Percentiles rank a stretch among this genome's conserved stretches.
These are phyloP conservation scores for Pochonia chlamydosporia DNA, from an alignment of 2,329 filamentous ascomycete genomes.

Conservation along the genomic window DNA sequence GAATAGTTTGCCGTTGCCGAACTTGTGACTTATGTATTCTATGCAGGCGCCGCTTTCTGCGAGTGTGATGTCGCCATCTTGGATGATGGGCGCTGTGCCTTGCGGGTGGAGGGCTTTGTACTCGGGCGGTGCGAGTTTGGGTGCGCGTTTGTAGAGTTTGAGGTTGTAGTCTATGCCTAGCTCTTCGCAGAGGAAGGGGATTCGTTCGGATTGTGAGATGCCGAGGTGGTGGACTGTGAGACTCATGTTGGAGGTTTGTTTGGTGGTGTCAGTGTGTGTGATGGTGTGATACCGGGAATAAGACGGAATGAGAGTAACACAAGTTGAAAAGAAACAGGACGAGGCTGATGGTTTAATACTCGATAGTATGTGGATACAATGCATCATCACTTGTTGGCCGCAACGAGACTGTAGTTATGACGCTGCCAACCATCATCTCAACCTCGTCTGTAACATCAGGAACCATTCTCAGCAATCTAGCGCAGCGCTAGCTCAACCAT, in stretches of 20 bases:
- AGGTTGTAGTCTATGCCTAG: slow-evolving; percentile 45
- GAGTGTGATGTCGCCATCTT: slow-evolving; percentile 48
- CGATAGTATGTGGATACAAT: too few species aligned
- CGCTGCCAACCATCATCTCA: too few species aligned
- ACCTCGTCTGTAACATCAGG: too few species aligned
- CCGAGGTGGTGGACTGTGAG: slow-evolving; percentile 48
- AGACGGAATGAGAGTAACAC: too few species aligned
- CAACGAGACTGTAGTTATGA: too few species aligned
- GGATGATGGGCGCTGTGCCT: slow-evolving; percentile 54
- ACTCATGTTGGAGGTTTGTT: slow-evolving; percentile 6
- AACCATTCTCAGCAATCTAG: too few species aligned
- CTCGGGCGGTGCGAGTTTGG: slow-evolving; percentile 26
- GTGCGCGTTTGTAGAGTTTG: slow-evolving; percentile 20
- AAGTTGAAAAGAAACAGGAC: too few species aligned
- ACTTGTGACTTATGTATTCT: slow-evolving; percentile 54
- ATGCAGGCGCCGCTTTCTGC: slow-evolving; percentile 54
- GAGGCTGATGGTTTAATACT: too few species aligned
- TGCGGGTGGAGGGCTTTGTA: slow-evolving; percentile 41
- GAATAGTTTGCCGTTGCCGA: slow-evolving; percentile 44
- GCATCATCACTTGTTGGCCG: too few species aligned
- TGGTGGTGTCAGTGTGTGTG: too few species aligned
- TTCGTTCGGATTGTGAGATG: slow-evolving; percentile 56
- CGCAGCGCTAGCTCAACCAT: too few species aligned
- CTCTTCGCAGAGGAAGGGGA: slow-evolving; percentile 61
- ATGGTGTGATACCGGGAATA: too few species aligned